Conservation (phyloP, 228 moss, liverwort and hornwort genomes). For the Sphagnum magellanicum region DNA sequence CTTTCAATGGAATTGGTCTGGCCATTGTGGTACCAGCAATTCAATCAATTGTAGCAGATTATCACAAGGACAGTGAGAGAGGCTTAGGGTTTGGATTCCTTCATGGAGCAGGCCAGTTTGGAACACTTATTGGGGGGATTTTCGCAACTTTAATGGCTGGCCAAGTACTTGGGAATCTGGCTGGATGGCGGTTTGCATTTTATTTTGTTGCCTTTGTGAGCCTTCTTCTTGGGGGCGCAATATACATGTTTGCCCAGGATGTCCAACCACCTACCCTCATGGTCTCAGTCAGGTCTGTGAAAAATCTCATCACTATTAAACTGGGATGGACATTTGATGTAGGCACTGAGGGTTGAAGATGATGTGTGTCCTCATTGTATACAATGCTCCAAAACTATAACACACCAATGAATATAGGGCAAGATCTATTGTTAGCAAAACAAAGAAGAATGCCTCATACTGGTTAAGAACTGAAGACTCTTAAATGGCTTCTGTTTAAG, state of each 20-base stretch:
- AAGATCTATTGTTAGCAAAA: no score
- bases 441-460: no score
- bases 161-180: constrained; percentile 29
- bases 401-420: no score
- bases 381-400: no score
- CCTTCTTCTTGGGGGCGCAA: constrained; percentile 34
- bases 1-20: constrained; percentile 60
- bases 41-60: constrained; percentile 64
- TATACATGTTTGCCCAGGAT: constrained; percentile 36
- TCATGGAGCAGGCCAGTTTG: constrained; percentile 57
- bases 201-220: constrained; percentile 45
- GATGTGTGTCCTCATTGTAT: no score
- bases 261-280: constrained; percentile 11
- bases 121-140: constrained; percentile 56
- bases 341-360: no score
- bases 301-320: background rate
- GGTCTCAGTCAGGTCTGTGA: constrained; percentile 13
- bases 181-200: constrained; percentile 70
- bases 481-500: no score
- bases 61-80: constrained; percentile 32
- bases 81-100: constrained; percentile 66
- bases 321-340: no score
- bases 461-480: no score
- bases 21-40: constrained; percentile 60
- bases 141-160: constrained; percentile 59